Evolutionary conservation across 2,329 filamentous ascomycete genomes (phyloP).

Genomic region (Colletotrichum caudatum): DNA sequence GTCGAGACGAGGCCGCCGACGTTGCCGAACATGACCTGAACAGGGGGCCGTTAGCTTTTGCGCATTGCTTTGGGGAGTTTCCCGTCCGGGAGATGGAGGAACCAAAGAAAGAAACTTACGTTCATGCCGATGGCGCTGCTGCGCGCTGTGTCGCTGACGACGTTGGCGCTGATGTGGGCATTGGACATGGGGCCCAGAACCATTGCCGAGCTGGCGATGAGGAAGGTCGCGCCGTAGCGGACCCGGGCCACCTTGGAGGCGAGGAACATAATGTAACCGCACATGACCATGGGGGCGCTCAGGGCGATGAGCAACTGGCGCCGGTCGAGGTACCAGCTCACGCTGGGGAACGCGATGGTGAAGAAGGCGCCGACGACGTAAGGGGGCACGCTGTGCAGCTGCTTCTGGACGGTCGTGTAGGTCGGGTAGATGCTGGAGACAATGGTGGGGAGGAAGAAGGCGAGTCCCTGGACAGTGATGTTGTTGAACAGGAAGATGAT

Average conservation of each 20-base stretch:
- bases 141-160: constrained; percentile 77
- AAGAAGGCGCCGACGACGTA: constrained; percentile 78
- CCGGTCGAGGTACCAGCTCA: constrained; percentile 71
- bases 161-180: constrained; percentile 76
- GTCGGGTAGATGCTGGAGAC: constrained; percentile 75
- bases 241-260: constrained; percentile 63
- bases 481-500: constrained; percentile 75
- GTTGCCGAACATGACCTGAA: constrained; percentile 74
- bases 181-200: constrained; percentile 73
- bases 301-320: constrained; percentile 72
- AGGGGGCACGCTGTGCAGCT: constrained; percentile 77
- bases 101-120: constrained; percentile 30
- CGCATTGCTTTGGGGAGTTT: background rate
- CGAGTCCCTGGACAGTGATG: constrained; percentile 77
- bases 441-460: constrained; percentile 78
- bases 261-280: constrained; percentile 78
- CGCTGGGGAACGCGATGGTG: constrained; percentile 69
- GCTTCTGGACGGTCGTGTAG: constrained; percentile 69
- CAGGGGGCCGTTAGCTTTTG: background rate
- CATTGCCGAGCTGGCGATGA: constrained; percentile 75
- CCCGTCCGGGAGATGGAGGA: background rate
- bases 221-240: constrained; percentile 77
- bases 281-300: constrained; percentile 72
- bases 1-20: constrained; percentile 76
- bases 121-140: constrained; percentile 74